Percentiles rank a stretch among this genome's conserved stretches.
Conservation (phyloP, 1,139 yeast genomes). For the Suhomyces chickasaworum region DNA sequence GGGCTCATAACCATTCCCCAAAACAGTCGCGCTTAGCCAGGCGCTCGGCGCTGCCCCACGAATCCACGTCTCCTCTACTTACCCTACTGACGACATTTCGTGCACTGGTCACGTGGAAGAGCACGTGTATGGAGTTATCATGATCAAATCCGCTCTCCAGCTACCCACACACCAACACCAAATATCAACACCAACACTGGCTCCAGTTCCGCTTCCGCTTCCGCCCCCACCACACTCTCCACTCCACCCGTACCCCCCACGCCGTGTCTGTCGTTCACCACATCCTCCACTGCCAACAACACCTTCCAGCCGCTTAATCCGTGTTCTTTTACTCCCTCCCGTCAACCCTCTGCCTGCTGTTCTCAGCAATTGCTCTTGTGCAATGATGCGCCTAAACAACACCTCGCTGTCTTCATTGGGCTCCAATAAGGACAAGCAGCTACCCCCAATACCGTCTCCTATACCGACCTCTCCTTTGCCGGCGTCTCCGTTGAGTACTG, state of each 20-base stretch:
- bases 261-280: background rate
- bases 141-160: background rate
- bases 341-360: background rate
- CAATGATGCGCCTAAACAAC: conserved; percentile 32
- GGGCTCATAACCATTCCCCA: too few species aligned
- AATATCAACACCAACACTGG: background rate
- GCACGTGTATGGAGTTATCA: background rate
- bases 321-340: background rate
- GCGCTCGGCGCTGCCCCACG: too few species aligned
- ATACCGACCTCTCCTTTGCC: conserved; percentile 14
- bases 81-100: too few species aligned
- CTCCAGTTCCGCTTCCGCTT: background rate
- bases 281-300: background rate
- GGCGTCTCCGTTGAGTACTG: background rate
- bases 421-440: conserved; percentile 36
- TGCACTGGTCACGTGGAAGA: too few species aligned
- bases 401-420: conserved; percentile 30
- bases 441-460: conserved; percentile 43
- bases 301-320: background rate
- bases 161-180: background rate
- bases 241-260: background rate
- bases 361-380: conserved; percentile 2
- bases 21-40: too few species aligned
- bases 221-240: background rate
- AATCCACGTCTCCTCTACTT: too few species aligned